Percentiles rank a stretch among this genome's conserved stretches.
Evolutionary conservation across 345 rosid genomes (phyloP).

Genomic region (Anastatica hierochuntica): DNA sequence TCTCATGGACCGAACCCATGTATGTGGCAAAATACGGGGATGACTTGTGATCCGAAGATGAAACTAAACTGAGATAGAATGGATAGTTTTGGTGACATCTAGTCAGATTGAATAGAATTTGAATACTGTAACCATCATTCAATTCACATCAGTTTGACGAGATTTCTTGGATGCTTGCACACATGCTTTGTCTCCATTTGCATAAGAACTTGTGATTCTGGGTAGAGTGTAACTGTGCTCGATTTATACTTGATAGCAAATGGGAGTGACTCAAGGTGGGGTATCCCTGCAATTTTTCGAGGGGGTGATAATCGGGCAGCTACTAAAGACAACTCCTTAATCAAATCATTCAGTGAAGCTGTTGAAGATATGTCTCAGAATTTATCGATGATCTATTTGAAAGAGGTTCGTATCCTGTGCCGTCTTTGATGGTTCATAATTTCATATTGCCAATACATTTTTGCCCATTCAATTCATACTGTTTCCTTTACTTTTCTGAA

Average conservation of each 20-base stretch:
- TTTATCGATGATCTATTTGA: constrained; percentile 69
- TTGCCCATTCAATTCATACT: constrained; percentile 9
- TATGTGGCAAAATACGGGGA: no score
- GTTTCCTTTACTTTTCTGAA: constrained; percentile 25
- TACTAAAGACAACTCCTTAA: constrained; percentile 47
- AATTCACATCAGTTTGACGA: no score
- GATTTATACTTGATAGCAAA: constrained; percentile 32
- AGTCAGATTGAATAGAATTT: no score
- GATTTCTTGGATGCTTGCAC: neutral
- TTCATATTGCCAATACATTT: neutral
- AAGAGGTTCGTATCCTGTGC: constrained; percentile 44
- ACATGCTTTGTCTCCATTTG: neutral
- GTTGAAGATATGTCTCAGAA: constrained; percentile 41
- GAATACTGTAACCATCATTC: no score
- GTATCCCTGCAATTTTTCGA: constrained; percentile 84
- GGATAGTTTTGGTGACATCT: no score
- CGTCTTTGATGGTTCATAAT: neutral
- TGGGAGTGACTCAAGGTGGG: constrained; percentile 66
- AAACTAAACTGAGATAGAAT: no score
- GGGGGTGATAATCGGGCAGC: constrained; percentile 47
- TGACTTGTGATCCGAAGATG: no score
- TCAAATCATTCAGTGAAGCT: constrained; percentile 47
- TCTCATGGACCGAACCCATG: no score
- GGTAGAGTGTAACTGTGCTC: constrained; percentile 10
- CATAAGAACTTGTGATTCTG: neutral